phyloP scores from a whole-genome alignment of 176 grass and related monocot species.

The Themeda triandra region DNA sequence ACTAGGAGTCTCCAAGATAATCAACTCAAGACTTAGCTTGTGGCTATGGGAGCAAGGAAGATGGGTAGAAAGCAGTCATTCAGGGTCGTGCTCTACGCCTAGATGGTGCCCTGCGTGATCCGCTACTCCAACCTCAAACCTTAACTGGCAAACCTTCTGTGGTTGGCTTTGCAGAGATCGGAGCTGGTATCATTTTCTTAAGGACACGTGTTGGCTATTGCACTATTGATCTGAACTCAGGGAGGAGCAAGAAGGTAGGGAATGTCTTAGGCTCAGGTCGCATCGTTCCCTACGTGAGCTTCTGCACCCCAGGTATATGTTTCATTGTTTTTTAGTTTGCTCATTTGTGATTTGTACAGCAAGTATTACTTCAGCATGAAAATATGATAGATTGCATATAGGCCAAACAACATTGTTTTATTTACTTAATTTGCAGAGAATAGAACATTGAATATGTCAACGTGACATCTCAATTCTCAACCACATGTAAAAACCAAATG shows the following conservation, averaged over 20 bases:
- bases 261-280: background rate
- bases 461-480: too few species aligned
- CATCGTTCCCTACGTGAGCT: background rate
- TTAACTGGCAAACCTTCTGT: too few species aligned
- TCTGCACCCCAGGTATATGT: background rate
- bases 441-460: background rate
- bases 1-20: too few species aligned
- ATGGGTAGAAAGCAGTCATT: too few species aligned
- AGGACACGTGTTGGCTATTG: background rate
- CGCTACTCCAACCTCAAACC: too few species aligned
- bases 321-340: background rate
- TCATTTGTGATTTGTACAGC: background rate
- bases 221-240: background rate
- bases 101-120: too few species aligned
- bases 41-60: too few species aligned
- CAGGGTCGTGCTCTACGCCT: too few species aligned
- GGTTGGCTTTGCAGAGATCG: too few species aligned
- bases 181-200: background rate
- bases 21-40: too few species aligned
- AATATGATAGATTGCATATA: background rate
- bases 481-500: background rate
- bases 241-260: background rate
- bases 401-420: too few species aligned
- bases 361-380: background rate
- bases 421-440: background rate